Percentiles rank a stretch among this genome's conserved stretches.
Evolutionary conservation across 2,329 filamentous ascomycete genomes (phyloP).

Genomic region (Stachybotrys elegans): DNA sequence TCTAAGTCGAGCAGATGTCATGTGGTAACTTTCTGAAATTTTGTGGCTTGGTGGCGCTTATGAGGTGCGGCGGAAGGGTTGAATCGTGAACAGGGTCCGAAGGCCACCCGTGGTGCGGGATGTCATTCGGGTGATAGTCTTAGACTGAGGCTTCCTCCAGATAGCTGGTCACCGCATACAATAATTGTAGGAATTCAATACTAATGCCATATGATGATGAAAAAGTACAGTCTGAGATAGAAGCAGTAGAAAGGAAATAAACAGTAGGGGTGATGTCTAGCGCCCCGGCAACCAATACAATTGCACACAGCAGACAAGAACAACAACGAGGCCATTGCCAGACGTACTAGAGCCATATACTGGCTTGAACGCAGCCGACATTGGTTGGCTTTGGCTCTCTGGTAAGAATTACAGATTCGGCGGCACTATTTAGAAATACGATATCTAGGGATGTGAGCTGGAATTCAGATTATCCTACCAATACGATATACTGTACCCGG

Average conservation of each 20-base stretch:
- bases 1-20: neutral
- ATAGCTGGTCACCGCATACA: neutral
- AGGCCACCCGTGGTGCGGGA: neutral
- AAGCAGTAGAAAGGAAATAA: too few relatives aligned
- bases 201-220: too few relatives aligned
- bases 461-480: neutral
- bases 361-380: neutral
- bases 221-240: too few relatives aligned
- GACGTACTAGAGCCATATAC: neutral
- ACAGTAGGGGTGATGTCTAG: too few relatives aligned
- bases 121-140: neutral
- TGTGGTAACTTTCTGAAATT: neutral
- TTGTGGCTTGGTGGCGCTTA: neutral
- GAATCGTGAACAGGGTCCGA: neutral
- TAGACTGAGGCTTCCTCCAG: neutral
- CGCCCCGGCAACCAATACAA: too few relatives aligned
- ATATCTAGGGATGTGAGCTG: neutral
- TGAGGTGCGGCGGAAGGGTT: neutral
- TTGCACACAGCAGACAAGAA: neutral
- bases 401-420: neutral
- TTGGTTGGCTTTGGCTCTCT: neutral
- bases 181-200: neutral
- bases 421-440: neutral
- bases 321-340: neutral
- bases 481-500: neutral